Evolutionary conservation across 345 rosid species (phyloP).

Genomic region (Acer saccharum): DNA sequence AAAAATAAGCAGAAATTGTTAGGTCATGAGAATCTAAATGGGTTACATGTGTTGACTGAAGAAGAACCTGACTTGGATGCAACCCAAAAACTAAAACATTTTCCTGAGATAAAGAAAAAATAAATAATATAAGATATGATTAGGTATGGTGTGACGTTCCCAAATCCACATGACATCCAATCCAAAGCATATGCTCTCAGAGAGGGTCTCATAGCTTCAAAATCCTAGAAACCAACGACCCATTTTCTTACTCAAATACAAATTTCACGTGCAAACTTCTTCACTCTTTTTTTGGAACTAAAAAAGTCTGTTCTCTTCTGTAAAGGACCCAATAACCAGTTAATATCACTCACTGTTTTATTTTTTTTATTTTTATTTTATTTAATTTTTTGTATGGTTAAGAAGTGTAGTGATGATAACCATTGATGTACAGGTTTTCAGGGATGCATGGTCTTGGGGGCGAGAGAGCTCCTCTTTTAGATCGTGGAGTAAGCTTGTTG

Average conservation of each 20-base stretch:
- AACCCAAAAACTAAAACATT: no score
- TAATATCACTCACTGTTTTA: not conserved
- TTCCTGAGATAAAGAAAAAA: no score
- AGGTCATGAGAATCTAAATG: no score
- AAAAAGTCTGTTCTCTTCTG: no score
- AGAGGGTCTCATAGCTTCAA: not conserved
- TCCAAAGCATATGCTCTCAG: no score
- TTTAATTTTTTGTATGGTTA: not conserved
- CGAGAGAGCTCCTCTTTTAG: slow-evolving; percentile 41
- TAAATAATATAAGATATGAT: not conserved
- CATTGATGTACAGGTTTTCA: slow-evolving; percentile 11
- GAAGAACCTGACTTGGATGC: no score
- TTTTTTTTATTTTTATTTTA: not conserved
- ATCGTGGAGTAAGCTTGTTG: slow-evolving; percentile 29
- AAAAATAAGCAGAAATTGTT: no score
- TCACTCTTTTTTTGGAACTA: no score
- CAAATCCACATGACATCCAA: no score
- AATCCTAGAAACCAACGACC: not conserved
- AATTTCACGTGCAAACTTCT: not conserved
- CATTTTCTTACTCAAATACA: no score
- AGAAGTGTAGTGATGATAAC: not conserved
- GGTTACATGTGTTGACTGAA: no score
- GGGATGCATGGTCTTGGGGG: slow-evolving; percentile 22
- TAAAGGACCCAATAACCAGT: no score
- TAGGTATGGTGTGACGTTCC: not conserved